These are phyloP conservation scores for Hordeum pubiflorum DNA, from an alignment of 202 grass and related monocot genomes.

Conservation along the genomic window DNA sequence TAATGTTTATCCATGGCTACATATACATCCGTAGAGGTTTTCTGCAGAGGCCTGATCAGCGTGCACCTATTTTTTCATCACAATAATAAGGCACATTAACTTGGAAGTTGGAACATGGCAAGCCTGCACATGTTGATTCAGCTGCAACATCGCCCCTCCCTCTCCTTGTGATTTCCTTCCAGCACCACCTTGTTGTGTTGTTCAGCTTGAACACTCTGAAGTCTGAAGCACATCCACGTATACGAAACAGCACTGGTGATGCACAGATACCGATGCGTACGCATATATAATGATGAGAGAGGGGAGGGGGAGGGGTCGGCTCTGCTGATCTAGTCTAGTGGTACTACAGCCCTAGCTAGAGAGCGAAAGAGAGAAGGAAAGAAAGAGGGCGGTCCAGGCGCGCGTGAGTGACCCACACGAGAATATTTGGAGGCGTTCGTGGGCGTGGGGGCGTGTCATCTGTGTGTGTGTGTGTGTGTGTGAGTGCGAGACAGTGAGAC, in stretches of 20 bases:
- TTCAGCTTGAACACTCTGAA: background rate
- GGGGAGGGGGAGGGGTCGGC: conserved; percentile 13
- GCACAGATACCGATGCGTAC: conserved; percentile 42
- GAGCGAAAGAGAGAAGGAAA: background rate
- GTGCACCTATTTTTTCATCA: too few relatives aligned
- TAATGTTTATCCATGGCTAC: too few relatives aligned
- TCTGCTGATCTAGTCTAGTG: background rate
- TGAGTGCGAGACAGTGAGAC: conserved; percentile 68
- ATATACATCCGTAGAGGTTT: too few relatives aligned
- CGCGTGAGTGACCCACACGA: conserved; percentile 31
- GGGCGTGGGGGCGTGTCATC: conserved; percentile 20
- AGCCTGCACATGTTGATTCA: background rate
- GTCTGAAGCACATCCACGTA: conserved; percentile 22
- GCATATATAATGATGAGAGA: conserved; percentile 56
- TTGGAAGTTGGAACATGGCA: background rate
- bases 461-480: conserved; percentile 19
- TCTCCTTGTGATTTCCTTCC: background rate
- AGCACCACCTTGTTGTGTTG: background rate
- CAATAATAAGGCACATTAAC: too few relatives aligned
- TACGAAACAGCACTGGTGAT: conserved; percentile 11
- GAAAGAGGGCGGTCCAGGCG: conserved; percentile 24
- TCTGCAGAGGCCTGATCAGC: too few relatives aligned
- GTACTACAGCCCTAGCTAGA: background rate
- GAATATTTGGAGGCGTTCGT: conserved; percentile 62
- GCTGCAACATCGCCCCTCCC: background rate